phyloP scores from a whole-genome alignment of 208 protist species.

The Strigomonas culicis region DNA sequence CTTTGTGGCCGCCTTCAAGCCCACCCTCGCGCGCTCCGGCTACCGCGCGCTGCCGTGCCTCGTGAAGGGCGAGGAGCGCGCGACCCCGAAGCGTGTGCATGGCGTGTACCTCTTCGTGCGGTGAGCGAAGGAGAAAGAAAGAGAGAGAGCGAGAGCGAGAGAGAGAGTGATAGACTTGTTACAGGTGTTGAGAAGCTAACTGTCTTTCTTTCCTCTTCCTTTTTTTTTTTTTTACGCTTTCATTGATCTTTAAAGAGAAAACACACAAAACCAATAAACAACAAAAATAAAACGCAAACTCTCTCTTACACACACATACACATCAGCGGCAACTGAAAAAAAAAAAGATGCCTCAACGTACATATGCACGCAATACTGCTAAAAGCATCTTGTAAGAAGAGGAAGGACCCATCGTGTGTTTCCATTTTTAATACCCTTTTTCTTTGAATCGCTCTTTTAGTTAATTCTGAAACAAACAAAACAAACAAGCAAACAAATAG shows the following conservation, averaged over 20 bases:
- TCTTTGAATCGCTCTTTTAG: too few relatives aligned
- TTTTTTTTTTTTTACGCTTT: conserved; percentile 13
- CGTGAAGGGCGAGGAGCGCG: conserved; percentile 37
- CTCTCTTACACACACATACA: not conserved
- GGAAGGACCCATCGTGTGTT: too few relatives aligned
- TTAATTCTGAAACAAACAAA: not conserved
- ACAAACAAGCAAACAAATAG: conserved; percentile 5
- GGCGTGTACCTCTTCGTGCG: conserved; percentile 61
- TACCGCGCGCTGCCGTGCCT: conserved; percentile 68
- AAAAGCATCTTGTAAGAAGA: not conserved
- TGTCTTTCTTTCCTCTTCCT: conserved; percentile 16
- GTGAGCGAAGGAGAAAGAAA: conserved; percentile 1
- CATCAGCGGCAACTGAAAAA: not conserved
- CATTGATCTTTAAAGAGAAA: not conserved
- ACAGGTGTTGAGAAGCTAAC: not conserved
- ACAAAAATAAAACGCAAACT: not conserved
- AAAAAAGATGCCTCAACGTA: not conserved
- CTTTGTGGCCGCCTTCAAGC: conserved; percentile 71
- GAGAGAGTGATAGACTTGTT: not conserved
- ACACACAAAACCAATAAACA: not conserved
- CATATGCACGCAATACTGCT: not conserved
- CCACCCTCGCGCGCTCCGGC: conserved; percentile 47
- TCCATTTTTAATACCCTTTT: too few relatives aligned
- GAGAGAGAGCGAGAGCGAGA: not conserved
- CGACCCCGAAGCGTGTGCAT: conserved; percentile 34